Base-by-base conservation (phyloP, 2,329 filamentous ascomycete genomes). In the Xylaria hypoxylon region DNA sequence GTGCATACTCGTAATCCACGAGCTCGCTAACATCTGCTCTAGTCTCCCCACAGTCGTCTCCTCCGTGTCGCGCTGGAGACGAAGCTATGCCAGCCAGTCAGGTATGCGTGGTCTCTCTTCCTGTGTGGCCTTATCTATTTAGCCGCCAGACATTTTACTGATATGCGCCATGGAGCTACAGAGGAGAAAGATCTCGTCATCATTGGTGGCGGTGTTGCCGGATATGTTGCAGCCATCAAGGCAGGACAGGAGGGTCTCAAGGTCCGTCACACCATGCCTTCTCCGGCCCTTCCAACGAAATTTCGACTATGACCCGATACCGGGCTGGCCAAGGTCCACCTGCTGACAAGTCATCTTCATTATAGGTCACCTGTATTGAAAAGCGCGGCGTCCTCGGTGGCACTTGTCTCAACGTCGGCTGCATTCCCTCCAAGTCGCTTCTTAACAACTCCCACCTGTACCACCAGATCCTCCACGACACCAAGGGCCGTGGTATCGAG, bases 361-460 rank as follows among this genome's bases (percentile, higher is more conserved):
- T 65, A 50, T 72, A 97, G 94, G 95, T 97, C 71, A 88, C 94
- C 68, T 99, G 96, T 84, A 96, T 99, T 84, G 96, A 99, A 85
- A 99, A 99, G 88, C 93, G 96, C 79, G 96, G 96, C 74, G 87
- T 89, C 68, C 90, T 99, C 76, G 96, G 96, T 77, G 96, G 96
- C 80, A 99, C 96, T 77, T 99, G 96, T 86, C 85, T 99, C 77
- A 99, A 99, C 81, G 96, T 99, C 78, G 96, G 96, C 84, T 99
- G 96, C 85, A 99, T 99, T 79, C 96, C 96, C 73, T 99, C 96
- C 72, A 99, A 99, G 85, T 97, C 96, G 70, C 93, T 99, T 74
- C 92, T 99, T 81, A 99, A 98, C 90, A 98, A 98, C 87, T 97
- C 96, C 76, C 94, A 97, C 82, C 88, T 98, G 68, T 98, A 98